phyloP scores from a whole-genome alignment of 768 basidiomycete species.

The Jaapia argillacea region DNA sequence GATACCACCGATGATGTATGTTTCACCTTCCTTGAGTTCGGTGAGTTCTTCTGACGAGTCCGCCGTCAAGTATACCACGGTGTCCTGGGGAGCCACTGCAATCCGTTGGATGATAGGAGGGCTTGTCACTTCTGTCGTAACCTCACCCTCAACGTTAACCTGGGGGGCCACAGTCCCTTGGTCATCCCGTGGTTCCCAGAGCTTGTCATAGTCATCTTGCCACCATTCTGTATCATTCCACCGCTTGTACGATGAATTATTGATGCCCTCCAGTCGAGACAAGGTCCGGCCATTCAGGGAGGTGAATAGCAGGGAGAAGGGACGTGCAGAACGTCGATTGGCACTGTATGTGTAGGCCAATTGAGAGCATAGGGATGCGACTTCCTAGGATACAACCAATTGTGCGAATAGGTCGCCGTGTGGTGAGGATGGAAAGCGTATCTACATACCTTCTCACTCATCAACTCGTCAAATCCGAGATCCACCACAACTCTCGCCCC shows the following conservation, averaged over 20 bases:
- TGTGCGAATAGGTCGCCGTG: too few relatives aligned
- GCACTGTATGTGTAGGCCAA: slow-evolving; percentile 86
- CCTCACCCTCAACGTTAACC: slow-evolving; percentile 1
- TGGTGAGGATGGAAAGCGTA: too few relatives aligned
- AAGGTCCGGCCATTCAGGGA: slow-evolving; percentile 67
- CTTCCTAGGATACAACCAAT: too few relatives aligned
- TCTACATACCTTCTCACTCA: slow-evolving; percentile 81
- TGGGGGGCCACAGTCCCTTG: slow-evolving; percentile 4
- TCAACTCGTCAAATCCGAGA: slow-evolving; percentile 85
- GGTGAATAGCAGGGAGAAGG: slow-evolving; percentile 73
- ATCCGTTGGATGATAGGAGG: background rate
- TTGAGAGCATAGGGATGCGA: slow-evolving; percentile 82
- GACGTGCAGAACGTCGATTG: slow-evolving; percentile 62
- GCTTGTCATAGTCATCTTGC: slow-evolving; percentile 57
- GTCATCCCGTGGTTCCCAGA: slow-evolving; percentile 38
- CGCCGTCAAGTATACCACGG: slow-evolving; percentile 86
- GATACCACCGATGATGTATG: slow-evolving; percentile 93
- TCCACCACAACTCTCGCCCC: slow-evolving; percentile 73
- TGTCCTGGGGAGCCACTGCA: slow-evolving; percentile 9
- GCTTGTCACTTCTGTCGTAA: background rate
- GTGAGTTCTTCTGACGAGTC: slow-evolving; percentile 81
- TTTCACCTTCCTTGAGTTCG: slow-evolving; percentile 76
- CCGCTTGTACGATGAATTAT: slow-evolving; percentile 59
- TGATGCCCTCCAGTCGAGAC: slow-evolving; percentile 51
- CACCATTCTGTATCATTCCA: slow-evolving; percentile 86